phyloP scores from a whole-genome alignment of 371 early-diverging fungal species.

The Nematocida displodere region DNA sequence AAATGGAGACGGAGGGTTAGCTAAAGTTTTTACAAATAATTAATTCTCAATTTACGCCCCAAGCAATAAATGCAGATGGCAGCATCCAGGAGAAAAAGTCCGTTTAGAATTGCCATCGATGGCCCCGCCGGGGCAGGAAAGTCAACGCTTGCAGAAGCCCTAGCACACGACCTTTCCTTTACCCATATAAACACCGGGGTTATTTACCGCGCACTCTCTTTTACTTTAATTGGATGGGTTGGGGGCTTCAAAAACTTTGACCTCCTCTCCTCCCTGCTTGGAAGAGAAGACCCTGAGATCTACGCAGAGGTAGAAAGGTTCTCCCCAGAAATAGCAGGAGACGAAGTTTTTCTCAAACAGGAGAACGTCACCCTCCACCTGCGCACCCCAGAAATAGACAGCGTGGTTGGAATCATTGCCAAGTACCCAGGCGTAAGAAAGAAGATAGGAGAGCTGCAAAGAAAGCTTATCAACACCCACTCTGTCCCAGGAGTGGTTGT shows the following conservation, averaged over 20 bases:
- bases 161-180: constrained; percentile 71
- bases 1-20: no score
- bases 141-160: constrained; percentile 72
- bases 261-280: neutral
- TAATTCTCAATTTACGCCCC: neutral
- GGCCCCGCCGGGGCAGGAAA: constrained; percentile 85
- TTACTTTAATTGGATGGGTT: constrained; percentile 44
- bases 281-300: neutral
- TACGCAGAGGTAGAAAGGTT: neutral
- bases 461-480: constrained; percentile 64
- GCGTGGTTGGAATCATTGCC: constrained; percentile 70
- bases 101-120: constrained; percentile 75
- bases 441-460: constrained; percentile 69
- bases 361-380: constrained; percentile 70
- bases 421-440: constrained; percentile 69
- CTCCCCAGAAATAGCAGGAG: constrained; percentile 31
- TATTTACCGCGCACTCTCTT: constrained; percentile 66
- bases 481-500: constrained; percentile 71
- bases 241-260: neutral
- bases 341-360: constrained; percentile 67
- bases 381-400: constrained; percentile 69
- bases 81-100: neutral
- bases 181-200: constrained; percentile 74
- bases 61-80: neutral
- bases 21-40: neutral